Evolutionary conservation across 169 alveolate species (phyloP), one percentile per base, ranked within the genome.

Genomic region (Babesia ovis): DNA sequence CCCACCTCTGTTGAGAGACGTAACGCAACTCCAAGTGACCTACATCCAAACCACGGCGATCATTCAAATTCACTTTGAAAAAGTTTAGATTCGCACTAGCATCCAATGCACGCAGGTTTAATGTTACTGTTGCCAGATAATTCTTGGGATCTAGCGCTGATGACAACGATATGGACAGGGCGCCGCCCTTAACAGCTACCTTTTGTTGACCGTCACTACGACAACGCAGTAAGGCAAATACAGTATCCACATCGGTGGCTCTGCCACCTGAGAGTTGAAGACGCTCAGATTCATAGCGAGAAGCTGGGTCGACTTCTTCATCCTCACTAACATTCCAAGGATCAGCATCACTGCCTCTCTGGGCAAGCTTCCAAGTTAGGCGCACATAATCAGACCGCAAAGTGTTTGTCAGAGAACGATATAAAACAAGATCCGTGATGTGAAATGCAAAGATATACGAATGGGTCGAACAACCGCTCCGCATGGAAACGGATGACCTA

Each of bases 1-100:
- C 70, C 86, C 86, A 79, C 20, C 86, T 55, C 59, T 68, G 86
- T 48, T 69, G 81, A 22, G 86, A 79, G 66, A 79, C 83, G 62
- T 79, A 79, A 37, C 56, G 51, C 37, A 70, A 25, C 18, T 68
- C 83, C 29, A 79, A 25, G 42, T 39, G 20, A 37, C 83, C 81
- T 4, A 79, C 66, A 20, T 34, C 31, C 5, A 34, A 9, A 2
- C 61, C 69, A 14, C 48, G 37, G 14, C 67, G 61, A 62, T 70
- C 66, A 48, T 8, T 48, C 62, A 79, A 20, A 9, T 59, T 43
- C 8, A 59, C 34, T 18, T 42, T 23, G 6, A 1, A 32, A 8
- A 59, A 57, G 51, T 59, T 55, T 4, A 79, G 20, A 53, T 27
- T 48, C 25, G 86, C 32, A 0, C 64, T 11, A 18, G 68, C 77